phyloP scores from a whole-genome alignment of 768 basidiomycete species.

The Termitomyces bulborhizus region DNA sequence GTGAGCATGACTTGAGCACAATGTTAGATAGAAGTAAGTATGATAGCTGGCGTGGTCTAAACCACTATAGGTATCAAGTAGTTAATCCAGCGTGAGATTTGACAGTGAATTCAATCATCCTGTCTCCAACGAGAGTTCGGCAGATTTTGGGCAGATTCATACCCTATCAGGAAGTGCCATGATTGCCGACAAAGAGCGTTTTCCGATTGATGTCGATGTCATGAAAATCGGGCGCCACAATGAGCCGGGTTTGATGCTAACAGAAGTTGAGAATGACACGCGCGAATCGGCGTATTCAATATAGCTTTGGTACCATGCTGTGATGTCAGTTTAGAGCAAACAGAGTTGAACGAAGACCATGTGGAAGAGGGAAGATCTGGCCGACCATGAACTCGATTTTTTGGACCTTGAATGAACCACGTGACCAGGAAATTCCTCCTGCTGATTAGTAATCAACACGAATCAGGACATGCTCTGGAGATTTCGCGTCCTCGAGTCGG shows the following conservation, averaged over 20 bases:
- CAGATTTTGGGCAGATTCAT: background rate
- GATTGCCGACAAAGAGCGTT: background rate
- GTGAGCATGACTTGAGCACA: background rate
- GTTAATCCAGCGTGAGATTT: too few species aligned
- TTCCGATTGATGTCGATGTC: background rate
- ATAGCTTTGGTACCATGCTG: background rate
- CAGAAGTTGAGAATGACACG: background rate
- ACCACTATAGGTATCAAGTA: background rate
- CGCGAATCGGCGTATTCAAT: background rate
- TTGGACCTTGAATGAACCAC: background rate
- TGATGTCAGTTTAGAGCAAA: background rate
- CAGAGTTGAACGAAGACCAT: background rate
- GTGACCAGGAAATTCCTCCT: background rate
- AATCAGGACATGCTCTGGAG: slow-evolving; percentile 15
- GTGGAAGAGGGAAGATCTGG: too few species aligned
- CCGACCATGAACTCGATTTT: too few species aligned
- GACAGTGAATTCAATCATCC: background rate
- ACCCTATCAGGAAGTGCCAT: background rate
- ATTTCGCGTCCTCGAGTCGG: slow-evolving; percentile 12
- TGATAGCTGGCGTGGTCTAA: background rate
- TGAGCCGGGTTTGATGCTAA: too few species aligned
- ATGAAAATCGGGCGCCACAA: background rate
- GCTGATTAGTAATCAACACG: slow-evolving; percentile 3
- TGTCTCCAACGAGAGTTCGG: background rate
- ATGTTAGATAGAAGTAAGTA: too few species aligned